phyloP scores from a whole-genome alignment of 2,329 filamentous ascomycete species.

The Diplodia corticola region DNA sequence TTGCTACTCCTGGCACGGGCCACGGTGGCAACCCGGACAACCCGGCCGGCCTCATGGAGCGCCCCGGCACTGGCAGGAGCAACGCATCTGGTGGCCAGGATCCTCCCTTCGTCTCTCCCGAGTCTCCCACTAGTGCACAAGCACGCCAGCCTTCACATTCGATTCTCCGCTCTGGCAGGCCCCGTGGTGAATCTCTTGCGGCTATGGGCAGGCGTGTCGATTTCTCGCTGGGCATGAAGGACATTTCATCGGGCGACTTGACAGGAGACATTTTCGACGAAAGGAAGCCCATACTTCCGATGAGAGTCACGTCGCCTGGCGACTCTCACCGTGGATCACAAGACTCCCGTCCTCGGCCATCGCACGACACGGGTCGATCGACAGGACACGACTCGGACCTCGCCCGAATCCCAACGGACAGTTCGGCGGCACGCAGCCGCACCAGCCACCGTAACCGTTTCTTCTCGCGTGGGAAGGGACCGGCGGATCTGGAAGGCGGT shows the following conservation, averaged over 20 bases:
- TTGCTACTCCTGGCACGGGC: slow-evolving; percentile 44
- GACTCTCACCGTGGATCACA: background rate
- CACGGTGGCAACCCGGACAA: slow-evolving; percentile 48
- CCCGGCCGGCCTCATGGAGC: slow-evolving; percentile 36
- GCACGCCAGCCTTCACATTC: slow-evolving; percentile 28
- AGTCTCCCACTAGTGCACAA: slow-evolving; percentile 24
- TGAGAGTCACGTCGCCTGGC: slow-evolving; percentile 40
- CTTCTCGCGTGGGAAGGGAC: slow-evolving; percentile 51
- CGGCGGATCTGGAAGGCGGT: slow-evolving; percentile 37
- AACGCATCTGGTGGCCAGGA: slow-evolving; percentile 37
- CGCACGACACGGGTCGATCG: slow-evolving; percentile 37
- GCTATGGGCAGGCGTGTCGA: slow-evolving; percentile 65
- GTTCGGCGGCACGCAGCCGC: slow-evolving; percentile 36
- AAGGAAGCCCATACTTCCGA: slow-evolving; percentile 46
- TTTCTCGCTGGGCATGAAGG: slow-evolving; percentile 68
- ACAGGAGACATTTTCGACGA: slow-evolving; percentile 67
- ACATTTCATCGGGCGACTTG: slow-evolving; percentile 58
- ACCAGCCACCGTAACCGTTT: slow-evolving; percentile 61
- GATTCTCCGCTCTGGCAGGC: slow-evolving; percentile 56
- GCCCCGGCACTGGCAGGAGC: slow-evolving; percentile 23
- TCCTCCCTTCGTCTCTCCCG: slow-evolving; percentile 42
- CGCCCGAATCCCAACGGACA: slow-evolving; percentile 39
- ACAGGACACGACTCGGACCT: slow-evolving; percentile 35
- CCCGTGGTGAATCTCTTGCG: slow-evolving; percentile 58
- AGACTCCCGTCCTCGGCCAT: slow-evolving; percentile 30